A percentile compares a stretch with the other conserved stretches of the same genome.
These are phyloP conservation scores for Talaromyces sp. DNA, from an alignment of 2,329 filamentous ascomycete species.

Conservation along the genomic window DNA sequence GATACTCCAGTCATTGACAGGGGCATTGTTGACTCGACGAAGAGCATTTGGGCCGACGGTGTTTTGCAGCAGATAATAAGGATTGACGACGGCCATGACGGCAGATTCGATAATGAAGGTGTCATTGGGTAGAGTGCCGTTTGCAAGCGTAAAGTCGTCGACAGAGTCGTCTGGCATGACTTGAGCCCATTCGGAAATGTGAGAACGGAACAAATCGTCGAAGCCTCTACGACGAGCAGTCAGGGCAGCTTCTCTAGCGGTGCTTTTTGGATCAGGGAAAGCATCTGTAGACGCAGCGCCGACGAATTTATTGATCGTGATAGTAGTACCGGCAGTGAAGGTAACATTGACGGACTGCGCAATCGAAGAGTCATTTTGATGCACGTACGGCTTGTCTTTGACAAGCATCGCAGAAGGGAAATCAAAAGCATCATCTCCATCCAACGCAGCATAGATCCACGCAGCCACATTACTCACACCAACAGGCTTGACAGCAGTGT, in stretches of 20 bases:
- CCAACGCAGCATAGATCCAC: constrained; percentile 53
- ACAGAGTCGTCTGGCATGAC: constrained; percentile 62
- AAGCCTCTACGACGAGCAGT: constrained; percentile 56
- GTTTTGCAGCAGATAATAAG: constrained; percentile 50
- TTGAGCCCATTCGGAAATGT: constrained; percentile 61
- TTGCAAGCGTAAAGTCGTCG: constrained; percentile 59
- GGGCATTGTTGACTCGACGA: constrained; percentile 48
- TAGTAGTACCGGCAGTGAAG: constrained; percentile 53
- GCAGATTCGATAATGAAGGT: constrained; percentile 55
- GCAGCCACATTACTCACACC: constrained; percentile 64
- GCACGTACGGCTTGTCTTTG: constrained; percentile 50
- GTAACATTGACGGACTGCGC: constrained; percentile 59
- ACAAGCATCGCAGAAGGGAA: constrained; percentile 46
- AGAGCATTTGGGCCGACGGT: constrained; percentile 56
- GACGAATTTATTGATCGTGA: constrained; percentile 64
- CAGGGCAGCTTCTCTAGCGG: constrained; percentile 57
- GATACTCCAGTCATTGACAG: constrained; percentile 62
- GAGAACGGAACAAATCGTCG: constrained; percentile 53
- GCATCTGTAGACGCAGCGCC: constrained; percentile 69
- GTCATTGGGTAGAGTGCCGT: constrained; percentile 59
- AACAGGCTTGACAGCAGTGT: constrained; percentile 62
- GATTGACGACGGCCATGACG: constrained; percentile 49
- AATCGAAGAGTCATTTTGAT: constrained; percentile 62
- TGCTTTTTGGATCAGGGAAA: constrained; percentile 57
- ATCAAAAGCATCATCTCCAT: constrained; percentile 41